Evolutionary conservation across 352 stramenopile genomes (phyloP), one percentile per base, ranked within the genome.

Genomic region (Phytophthora palmivora): DNA sequence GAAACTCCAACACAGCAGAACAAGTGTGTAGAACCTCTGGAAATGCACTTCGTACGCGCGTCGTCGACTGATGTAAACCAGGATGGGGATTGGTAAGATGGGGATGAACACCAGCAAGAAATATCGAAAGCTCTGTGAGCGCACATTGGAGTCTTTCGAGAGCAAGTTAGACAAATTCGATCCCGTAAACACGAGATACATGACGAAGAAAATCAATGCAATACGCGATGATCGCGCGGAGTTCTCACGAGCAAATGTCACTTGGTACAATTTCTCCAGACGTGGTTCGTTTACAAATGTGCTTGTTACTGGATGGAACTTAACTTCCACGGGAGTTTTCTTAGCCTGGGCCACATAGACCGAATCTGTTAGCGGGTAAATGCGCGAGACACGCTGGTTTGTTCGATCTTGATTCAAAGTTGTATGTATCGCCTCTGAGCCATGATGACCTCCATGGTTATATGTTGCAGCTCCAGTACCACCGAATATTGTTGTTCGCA

Each of bases 241-340:
- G 63, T 91, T 91, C 46, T 94, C 81, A 18, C 82, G 79, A n/a
- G 82, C 85, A 63, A 91, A 91, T 0, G 84, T 94, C 14, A 92
- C 82, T 62, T 90, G 80, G 50, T 91, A 94, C 18, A 94, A 60
- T 54, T 91, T 88, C 46, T 94, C 85, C 1, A 94, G 68, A 21
- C 84, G 73, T 22, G 81, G 45, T 36, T 94, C 81, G 53, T 88
- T 89, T 37, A 90, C 42, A 38, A 94, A 94, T 4, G 78, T 70
- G 51, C 79, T 90, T 32, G 82, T 91, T 32, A 94, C 16, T 1
- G 85, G 71, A 51, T 94, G 85, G 51, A 91, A 94, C 30, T 88
- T 88, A 19, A 92, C 78, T 54, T 92, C 82, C 16, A 92, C 82
- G 3, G 82, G 82, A 1, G 82, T 89, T 57, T 92, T 92, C 73